These are phyloP conservation scores for Leccinellum rugosiceps DNA, from an alignment of 768 basidiomycete genomes.

Conservation along the genomic window DNA sequence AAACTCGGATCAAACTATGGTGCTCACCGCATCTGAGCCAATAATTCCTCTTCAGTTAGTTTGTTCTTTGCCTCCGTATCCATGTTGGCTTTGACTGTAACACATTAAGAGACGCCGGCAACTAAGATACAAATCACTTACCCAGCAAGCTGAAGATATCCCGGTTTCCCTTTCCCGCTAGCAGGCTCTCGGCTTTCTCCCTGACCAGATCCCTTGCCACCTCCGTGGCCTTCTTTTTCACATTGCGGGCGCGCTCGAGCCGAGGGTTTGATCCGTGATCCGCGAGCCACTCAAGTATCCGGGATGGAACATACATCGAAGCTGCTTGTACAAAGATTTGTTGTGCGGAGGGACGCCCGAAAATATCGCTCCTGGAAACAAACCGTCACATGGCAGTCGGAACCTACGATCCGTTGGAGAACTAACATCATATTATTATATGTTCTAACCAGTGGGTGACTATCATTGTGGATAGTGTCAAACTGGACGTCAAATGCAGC, in stretches of 20 bases:
- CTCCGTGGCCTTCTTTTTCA: background rate
- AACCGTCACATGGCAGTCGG: background rate
- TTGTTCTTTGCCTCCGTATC: conserved; percentile 23
- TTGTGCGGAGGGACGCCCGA: conserved; percentile 13
- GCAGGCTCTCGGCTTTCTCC: conserved; percentile 15
- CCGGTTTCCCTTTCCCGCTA: conserved; percentile 11
- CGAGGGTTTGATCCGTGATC: conserved; percentile 25
- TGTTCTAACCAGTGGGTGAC: conserved; percentile 7
- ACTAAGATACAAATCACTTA: conserved; percentile 7
- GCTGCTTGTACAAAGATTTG: conserved; percentile 16
- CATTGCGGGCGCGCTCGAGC: conserved; percentile 15
- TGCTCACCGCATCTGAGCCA: conserved; percentile 22
- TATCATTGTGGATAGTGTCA: conserved; percentile 16
- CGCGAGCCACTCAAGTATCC: conserved; percentile 33
- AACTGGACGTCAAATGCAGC: conserved; percentile 53
- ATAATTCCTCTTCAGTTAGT: conserved; percentile 16
- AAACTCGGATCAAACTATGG: background rate
- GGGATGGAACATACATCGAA: conserved; percentile 13
- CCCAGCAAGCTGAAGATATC: conserved; percentile 38
- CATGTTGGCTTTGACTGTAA: conserved; percentile 30
- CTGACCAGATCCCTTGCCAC: conserved; percentile 16
- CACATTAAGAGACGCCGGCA: background rate
- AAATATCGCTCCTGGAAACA: conserved; percentile 17
- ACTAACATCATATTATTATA: conserved; percentile 16
- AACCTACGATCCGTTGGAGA: background rate